Base-by-base conservation (phyloP, 257 asterid genomes). In the Jaltomata sinuosa region DNA sequence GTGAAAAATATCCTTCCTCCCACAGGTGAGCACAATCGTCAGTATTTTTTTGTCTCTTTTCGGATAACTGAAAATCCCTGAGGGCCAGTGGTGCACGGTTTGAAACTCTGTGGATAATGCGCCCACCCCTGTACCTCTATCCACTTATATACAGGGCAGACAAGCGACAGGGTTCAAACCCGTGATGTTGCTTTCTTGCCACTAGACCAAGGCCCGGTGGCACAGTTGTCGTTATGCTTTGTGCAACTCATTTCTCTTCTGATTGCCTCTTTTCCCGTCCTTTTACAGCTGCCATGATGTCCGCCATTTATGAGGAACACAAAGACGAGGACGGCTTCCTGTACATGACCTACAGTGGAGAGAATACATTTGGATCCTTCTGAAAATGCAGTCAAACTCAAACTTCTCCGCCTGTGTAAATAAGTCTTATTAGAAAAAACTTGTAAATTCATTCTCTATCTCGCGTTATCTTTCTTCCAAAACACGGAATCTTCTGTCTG, bases 261-360 rank as follows among this genome's bases (percentile, higher is more conserved):
- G 78, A 68, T 18, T 0, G 7, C 22, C 22, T 42, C 8, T 1
- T 4, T 22, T 42, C 12, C 49, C 18, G 21, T 18, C 29, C n/a
- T 25, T 27, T 38, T 61, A 21, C 62, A 81, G 84, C 84, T 64
- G 84, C 84, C 40, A 57, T 81, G 84, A 81, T 81, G 84, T 81
- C 84, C 2, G 61, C 84, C 34, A 81, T 81, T 81, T 81, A 81
- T 42, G 84, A 81, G 62, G 78, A 81, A 9, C 71, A 81, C 84
- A 81, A 81, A 67, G 84, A 81, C 42, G 84, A 81, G n/a, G 84
- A 81, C 29, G 78, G 84, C 50, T 81, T 81, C 67, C 84, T 81
- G 22, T 81, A 61, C 78, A 81, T 81, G 78, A 81, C 84, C 2
- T 81, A 81, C 77, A 81, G 84, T 81, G 78, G 84, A 59, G 84